phyloP scores from a whole-genome alignment of 345 rosid species.

The Brassica napus region Da-Ae NC_063447.1:12830501-12831000 shows the following conservation, averaged over 20 bases:
- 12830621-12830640: constrained; percentile 43
- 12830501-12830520: constrained; percentile 45
- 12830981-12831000: background rate
- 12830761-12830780: background rate
- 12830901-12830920: background rate
- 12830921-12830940: background rate
- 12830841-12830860: background rate
- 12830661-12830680: background rate
- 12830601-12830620: constrained; percentile 47
- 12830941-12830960: background rate
- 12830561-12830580: constrained; percentile 60
- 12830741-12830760: constrained; percentile 15
- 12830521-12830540: constrained; percentile 50
- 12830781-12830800: background rate
- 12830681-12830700: constrained; percentile 3
- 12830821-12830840: background rate
- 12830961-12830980: background rate
- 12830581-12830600: constrained; percentile 56
- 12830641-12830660: constrained; percentile 33
- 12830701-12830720: constrained; percentile 5
- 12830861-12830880: background rate
- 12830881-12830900: constrained; percentile 37
- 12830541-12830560: constrained; percentile 53
- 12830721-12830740: constrained; percentile 21
- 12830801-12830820: background rate